Evolutionary conservation across 1,284 basidiomycete species (phyloP).

Genomic region (Heterobasidion parviporum): DNA sequence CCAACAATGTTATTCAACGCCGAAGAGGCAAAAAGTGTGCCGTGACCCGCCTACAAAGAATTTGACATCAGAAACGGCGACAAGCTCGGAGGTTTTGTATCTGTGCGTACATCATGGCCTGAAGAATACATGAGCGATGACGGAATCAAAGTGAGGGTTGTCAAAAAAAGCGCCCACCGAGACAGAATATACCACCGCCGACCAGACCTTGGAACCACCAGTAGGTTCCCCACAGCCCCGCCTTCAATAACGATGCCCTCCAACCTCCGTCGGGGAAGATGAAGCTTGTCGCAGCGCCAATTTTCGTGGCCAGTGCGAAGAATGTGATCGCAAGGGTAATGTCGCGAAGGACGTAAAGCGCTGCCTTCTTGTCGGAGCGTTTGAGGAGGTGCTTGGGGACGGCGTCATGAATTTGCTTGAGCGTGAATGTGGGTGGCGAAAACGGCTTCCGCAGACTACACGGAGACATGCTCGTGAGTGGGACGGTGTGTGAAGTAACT

Average conservation of each 20-base stretch:
- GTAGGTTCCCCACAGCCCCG: constrained; percentile 31
- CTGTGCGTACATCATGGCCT: constrained; percentile 23
- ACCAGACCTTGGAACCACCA: constrained; percentile 43
- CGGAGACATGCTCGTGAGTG: background rate
- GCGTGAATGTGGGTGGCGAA: constrained; percentile 31
- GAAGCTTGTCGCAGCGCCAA: constrained; percentile 21
- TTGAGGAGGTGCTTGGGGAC: constrained; percentile 46
- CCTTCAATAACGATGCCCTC: constrained; percentile 16
- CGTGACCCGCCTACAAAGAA: constrained; percentile 26
- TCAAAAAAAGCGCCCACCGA: constrained; percentile 26
- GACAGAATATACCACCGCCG: constrained; percentile 40
- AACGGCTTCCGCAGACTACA: constrained; percentile 25
- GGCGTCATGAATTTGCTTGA: constrained; percentile 38
- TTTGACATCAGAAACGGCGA: background rate
- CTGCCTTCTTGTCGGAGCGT: constrained; percentile 25
- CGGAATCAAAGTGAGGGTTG: background rate
- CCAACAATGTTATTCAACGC: constrained; percentile 28
- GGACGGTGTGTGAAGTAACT: background rate
- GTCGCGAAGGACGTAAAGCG: constrained; percentile 33
- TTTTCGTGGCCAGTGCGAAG: constrained; percentile 30
- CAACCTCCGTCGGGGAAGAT: constrained; percentile 14
- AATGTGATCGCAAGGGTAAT: constrained; percentile 29
- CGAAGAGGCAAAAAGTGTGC: constrained; percentile 26
- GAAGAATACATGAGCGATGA: background rate
- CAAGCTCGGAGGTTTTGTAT: background rate